A percentile compares a stretch with the other conserved stretches of the same genome.
These are phyloP conservation scores for Daldinia concentrica DNA, from an alignment of 495 filamentous ascomycete species.

Conservation along the genomic window DNA sequence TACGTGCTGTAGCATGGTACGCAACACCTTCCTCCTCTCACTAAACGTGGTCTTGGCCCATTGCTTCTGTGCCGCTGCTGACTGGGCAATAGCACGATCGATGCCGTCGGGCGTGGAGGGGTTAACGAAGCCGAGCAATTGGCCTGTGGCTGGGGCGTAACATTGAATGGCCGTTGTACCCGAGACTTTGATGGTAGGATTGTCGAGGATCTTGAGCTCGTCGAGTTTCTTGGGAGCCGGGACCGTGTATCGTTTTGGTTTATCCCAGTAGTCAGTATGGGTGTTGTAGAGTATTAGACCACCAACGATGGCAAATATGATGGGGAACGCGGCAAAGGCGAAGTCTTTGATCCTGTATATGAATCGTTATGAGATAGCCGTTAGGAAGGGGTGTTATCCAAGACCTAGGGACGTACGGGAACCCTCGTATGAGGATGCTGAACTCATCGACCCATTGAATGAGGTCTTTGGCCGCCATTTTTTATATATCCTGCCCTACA, in stretches of 20 bases:
- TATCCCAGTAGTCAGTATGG: conserved; percentile 40
- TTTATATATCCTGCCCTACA: conserved; percentile 12
- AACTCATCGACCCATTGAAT: conserved; percentile 36
- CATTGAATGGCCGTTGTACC: conserved; percentile 76
- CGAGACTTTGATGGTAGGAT: conserved; percentile 64
- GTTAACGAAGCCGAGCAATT: conserved; percentile 80
- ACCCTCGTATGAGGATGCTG: conserved; percentile 29
- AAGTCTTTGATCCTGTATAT: conserved; percentile 28
- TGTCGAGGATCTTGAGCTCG: conserved; percentile 69
- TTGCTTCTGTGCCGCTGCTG: conserved; percentile 76
- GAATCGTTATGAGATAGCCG: not conserved
- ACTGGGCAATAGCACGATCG: conserved; percentile 78
- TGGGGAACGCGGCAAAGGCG: conserved; percentile 12
- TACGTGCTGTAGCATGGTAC: conserved; percentile 81
- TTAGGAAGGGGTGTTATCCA: not conserved
- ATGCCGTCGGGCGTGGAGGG: conserved; percentile 81
- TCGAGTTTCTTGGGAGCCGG: conserved; percentile 52
- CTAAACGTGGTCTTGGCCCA: conserved; percentile 85
- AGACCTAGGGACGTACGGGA: conserved; percentile 37
- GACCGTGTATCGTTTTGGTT: conserved; percentile 53
- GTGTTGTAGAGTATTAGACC: conserved; percentile 45
- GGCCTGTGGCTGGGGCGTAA: conserved; percentile 90
- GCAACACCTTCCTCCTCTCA: conserved; percentile 80
- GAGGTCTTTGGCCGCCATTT: conserved; percentile 40
- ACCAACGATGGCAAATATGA: conserved; percentile 43